Evolutionary conservation across 345 rosid species (phyloP), one percentile per base, ranked within the genome.

Genomic region (Arabidopsis thaliana): DNA sequence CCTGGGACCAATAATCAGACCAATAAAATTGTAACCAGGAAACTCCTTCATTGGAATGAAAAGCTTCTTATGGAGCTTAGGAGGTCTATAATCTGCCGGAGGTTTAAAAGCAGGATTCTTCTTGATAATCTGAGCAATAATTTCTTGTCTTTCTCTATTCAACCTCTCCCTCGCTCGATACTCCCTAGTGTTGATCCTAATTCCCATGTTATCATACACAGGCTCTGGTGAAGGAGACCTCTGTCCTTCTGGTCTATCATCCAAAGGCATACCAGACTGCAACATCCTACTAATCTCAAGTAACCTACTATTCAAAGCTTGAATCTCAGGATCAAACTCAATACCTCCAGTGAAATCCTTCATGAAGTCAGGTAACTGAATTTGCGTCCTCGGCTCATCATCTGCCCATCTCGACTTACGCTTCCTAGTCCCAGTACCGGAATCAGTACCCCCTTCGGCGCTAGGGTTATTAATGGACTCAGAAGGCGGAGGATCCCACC

Each of bases 191-290:
- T 93, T 88, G 4, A 93, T 87, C 86, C 98, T 87, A 73, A 88
- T 86, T 24, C 98, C 99, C 94, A 89, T 84, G 78, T 88, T 89
- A 85, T 91, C 99, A 77, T 96, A 96, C 4, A 96, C 76, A 0
- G 98, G 99, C 73, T 96, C 97, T 0, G 98, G 99, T 5, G 99
- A 96, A 42, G 99, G 99, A 46, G 96, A 93, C 83, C 99, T 82
- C 14, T 90, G 89, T 8, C 99, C 98, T 69, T 93, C 97, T 0
- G 93, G 95, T 66, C 90, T 83, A 84, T 91, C 96, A 76, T 87
- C 98, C 13, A 93, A 84, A 69, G 90, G 86, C 87, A 88, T 61
- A 52, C 94, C 94, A 25, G 96, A 87, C 74, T 89, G 94, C 73
- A 93, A 65, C 83, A 91, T 80, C 58, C 97, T 78, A 75, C 95